These are phyloP conservation scores for Aspergillus unguis DNA, from an alignment of 2,329 filamentous ascomycete genomes.

Conservation along the genomic window DNA sequence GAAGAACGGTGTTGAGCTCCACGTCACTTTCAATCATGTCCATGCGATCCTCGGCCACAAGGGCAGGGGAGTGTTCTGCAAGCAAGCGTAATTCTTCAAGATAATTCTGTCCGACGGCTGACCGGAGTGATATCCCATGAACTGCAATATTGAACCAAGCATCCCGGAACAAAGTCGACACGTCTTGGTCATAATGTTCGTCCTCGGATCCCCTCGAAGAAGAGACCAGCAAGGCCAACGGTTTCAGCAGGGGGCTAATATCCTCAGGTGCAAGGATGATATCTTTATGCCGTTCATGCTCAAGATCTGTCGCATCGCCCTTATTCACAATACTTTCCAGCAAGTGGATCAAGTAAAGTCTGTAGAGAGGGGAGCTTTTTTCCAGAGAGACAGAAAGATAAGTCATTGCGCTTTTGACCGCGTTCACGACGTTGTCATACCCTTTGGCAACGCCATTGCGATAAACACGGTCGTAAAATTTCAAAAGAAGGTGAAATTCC, in stretches of 20 bases:
- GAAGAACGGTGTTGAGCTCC: conserved; percentile 88
- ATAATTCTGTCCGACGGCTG: conserved; percentile 69
- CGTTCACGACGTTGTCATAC: conserved; percentile 64
- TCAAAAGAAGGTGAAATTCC: conserved; percentile 82
- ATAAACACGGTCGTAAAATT: conserved; percentile 73
- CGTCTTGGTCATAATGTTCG: conserved; percentile 60
- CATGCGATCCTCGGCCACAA: conserved; percentile 83
- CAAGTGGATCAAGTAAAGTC: conserved; percentile 78
- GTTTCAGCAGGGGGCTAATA: conserved; percentile 81
- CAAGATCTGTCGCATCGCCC: conserved; percentile 75
- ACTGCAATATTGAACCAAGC: conserved; percentile 98
- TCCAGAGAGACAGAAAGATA: conserved; percentile 69
- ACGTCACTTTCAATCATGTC: conserved; percentile 95
- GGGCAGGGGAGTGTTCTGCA: conserved; percentile 78
- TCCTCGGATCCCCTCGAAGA: conserved; percentile 23
- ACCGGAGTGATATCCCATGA: conserved; percentile 79
- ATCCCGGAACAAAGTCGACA: conserved; percentile 73
- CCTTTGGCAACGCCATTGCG: conserved; percentile 69
- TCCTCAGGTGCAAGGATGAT: conserved; percentile 79
- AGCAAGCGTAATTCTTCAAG: conserved; percentile 75
- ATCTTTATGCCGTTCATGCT: conserved; percentile 71
- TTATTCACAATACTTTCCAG: conserved; percentile 86
- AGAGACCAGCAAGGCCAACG: conserved; percentile 81
- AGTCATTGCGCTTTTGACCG: conserved; percentile 75
- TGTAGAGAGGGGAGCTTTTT: conserved; percentile 70